Percentiles rank a stretch among this genome's conserved stretches.
Evolutionary conservation across 371 early-diverging fungal species (phyloP).

Genomic region (Rhizopus arrhizus): DNA sequence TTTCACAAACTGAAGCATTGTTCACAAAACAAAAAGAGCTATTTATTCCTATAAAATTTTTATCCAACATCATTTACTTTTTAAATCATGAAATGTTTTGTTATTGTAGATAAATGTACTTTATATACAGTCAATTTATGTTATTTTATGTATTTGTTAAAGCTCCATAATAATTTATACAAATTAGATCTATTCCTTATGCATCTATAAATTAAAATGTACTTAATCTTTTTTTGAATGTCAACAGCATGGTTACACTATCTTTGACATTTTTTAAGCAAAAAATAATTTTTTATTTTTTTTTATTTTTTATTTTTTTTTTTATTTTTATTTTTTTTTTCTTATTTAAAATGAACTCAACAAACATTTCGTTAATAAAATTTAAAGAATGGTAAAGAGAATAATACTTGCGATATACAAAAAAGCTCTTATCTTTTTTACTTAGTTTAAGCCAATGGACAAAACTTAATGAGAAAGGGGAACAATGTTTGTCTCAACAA

Average conservation of each 20-base stretch:
- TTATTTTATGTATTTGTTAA: too few relatives aligned
- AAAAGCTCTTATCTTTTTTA: not conserved
- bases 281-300: not conserved
- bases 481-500: slow-evolving; percentile 21
- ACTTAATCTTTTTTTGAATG: too few relatives aligned
- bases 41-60: slow-evolving; percentile 71
- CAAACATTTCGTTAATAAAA: slow-evolving; percentile 5
- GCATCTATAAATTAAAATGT: too few relatives aligned
- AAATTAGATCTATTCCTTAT: too few relatives aligned
- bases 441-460: slow-evolving; percentile 26
- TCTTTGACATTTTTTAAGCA: not conserved
- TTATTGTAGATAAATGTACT: slow-evolving; percentile 51
- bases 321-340: not conserved
- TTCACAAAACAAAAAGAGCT: slow-evolving; percentile 32
- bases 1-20: slow-evolving; percentile 20
- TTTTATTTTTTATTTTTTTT: not conserved
- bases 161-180: too few relatives aligned
- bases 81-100: slow-evolving; percentile 55
- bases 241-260: too few relatives aligned
- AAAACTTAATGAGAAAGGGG: slow-evolving; percentile 29
- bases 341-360: not conserved
- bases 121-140: too few relatives aligned
- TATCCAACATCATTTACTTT: slow-evolving; percentile 77
- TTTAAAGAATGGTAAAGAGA: slow-evolving; percentile 12
- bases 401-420: not conserved